phyloP scores from a whole-genome alignment of 2,329 filamentous ascomycete genomes.

The Eurotiales sp. region DNA sequence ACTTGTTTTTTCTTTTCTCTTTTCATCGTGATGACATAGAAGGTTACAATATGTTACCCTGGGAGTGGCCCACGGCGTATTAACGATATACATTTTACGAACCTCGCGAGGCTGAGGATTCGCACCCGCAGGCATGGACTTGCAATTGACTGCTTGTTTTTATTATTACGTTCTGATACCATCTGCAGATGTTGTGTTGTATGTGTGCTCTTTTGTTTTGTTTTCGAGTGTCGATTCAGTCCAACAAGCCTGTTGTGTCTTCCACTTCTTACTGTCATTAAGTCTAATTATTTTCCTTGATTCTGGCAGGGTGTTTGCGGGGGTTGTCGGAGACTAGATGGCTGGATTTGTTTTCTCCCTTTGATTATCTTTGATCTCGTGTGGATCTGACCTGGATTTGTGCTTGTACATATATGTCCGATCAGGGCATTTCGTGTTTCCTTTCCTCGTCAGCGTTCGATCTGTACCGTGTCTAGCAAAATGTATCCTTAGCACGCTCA shows the following conservation, averaged over 20 bases:
- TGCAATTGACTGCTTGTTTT: no score
- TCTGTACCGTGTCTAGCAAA: background rate
- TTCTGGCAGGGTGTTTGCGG: constrained; percentile 3
- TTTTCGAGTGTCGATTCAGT: background rate
- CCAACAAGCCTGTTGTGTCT: background rate
- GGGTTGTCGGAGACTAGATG: background rate
- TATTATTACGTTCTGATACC: constrained; percentile 15
- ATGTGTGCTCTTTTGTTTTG: background rate
- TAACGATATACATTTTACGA: constrained; percentile 24
- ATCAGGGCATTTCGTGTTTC: background rate
- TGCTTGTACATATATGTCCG: constrained; percentile 7
- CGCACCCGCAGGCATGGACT: constrained; percentile 8
- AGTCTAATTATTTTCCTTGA: constrained; percentile 1
- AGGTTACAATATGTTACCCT: constrained; percentile 34
- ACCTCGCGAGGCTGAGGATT: constrained; percentile 31
- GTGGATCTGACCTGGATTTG: background rate
- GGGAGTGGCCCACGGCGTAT: constrained; percentile 19
- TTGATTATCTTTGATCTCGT: background rate
- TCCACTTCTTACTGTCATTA: constrained; percentile 1
- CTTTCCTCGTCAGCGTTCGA: background rate
- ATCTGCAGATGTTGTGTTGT: constrained; percentile 15
- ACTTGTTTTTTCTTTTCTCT: constrained; percentile 16
- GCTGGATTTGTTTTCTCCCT: background rate
- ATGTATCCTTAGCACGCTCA: background rate
- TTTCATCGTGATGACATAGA: constrained; percentile 33